Evolutionary conservation across 257 asterid genomes (phyloP).

Genomic region (Scutellaria baicalensis): DNA sequence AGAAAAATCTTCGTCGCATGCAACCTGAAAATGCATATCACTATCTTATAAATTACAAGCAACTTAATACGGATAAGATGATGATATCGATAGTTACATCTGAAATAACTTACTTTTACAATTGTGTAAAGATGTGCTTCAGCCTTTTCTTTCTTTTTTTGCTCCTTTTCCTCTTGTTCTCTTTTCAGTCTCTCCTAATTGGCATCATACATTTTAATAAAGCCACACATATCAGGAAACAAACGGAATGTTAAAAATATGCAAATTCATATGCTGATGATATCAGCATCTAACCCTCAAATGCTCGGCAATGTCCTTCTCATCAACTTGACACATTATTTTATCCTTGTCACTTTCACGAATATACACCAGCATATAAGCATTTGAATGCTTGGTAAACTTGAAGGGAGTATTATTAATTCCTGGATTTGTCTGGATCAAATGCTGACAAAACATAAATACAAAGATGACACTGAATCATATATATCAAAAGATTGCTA

Average conservation of each 20-base stretch:
- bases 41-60: neutral
- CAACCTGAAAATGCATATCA: slow-evolving; percentile 33
- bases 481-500: neutral
- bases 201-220: slow-evolving; percentile 9
- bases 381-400: slow-evolving; percentile 43
- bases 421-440: slow-evolving; percentile 38
- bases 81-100: neutral
- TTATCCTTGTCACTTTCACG: slow-evolving; percentile 50
- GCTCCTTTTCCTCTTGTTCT: slow-evolving; percentile 47
- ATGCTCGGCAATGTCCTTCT: slow-evolving; percentile 82
- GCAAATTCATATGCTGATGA: slow-evolving; percentile 14
- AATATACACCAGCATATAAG: slow-evolving; percentile 51
- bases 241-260: neutral
- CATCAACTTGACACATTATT: slow-evolving; percentile 49
- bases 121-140: slow-evolving; percentile 43
- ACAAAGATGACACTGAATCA: slow-evolving; percentile 6
- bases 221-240: slow-evolving; percentile 10
- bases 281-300: slow-evolving; percentile 38
- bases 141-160: slow-evolving; percentile 41
- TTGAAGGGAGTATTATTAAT: slow-evolving; percentile 31
- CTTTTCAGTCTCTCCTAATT: slow-evolving; percentile 45
- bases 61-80: neutral
- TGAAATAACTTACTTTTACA: slow-evolving; percentile 30
- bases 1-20: slow-evolving; percentile 42
- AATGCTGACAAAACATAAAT: slow-evolving; percentile 20